Evolutionary conservation across 2,329 filamentous ascomycete genomes (phyloP).

Genomic region (Pseudogymnoascus sp.): DNA sequence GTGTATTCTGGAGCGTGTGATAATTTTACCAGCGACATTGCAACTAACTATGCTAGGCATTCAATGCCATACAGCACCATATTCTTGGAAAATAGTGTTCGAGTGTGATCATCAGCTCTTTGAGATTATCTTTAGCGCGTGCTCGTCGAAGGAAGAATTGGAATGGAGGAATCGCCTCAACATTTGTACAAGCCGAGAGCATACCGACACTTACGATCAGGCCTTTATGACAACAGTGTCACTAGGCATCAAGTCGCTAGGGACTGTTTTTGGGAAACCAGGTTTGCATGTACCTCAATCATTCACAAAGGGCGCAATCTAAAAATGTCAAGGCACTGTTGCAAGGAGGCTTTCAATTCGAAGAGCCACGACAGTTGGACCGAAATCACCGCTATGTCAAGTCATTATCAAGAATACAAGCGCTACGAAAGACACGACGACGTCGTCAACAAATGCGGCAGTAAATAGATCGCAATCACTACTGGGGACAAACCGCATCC

Average conservation of each 20-base stretch:
- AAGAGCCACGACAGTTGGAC: conserved; percentile 64
- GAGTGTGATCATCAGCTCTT: conserved; percentile 68
- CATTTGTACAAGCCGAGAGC: conserved; percentile 42
- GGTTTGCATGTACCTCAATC: conserved; percentile 35
- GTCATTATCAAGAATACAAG: conserved; percentile 84
- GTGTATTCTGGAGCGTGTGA: conserved; percentile 20
- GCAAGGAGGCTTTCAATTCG: conserved; percentile 70
- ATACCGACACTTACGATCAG: conserved; percentile 39
- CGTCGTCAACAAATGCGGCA: conserved; percentile 37
- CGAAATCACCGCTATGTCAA: conserved; percentile 61
- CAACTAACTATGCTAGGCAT: conserved; percentile 49
- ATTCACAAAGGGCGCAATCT: neutral
- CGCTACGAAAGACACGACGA: conserved; percentile 50
- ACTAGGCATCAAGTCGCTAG: conserved; percentile 65
- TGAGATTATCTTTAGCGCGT: conserved; percentile 82
- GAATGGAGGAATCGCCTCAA: conserved; percentile 70
- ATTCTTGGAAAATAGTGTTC: conserved; percentile 89
- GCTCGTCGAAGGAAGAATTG: conserved; percentile 68
- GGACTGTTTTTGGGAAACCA: conserved; percentile 66
- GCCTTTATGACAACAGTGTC: conserved; percentile 56
- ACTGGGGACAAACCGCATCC: conserved; percentile 59
- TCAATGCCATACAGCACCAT: conserved; percentile 77
- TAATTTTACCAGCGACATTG: conserved; percentile 14
- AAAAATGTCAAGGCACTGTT: conserved; percentile 42
- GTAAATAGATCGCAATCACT: conserved; percentile 76